Conservation (phyloP, 2,329 filamentous ascomycete species). For the Aspergillus novoparasiticus region DNA sequence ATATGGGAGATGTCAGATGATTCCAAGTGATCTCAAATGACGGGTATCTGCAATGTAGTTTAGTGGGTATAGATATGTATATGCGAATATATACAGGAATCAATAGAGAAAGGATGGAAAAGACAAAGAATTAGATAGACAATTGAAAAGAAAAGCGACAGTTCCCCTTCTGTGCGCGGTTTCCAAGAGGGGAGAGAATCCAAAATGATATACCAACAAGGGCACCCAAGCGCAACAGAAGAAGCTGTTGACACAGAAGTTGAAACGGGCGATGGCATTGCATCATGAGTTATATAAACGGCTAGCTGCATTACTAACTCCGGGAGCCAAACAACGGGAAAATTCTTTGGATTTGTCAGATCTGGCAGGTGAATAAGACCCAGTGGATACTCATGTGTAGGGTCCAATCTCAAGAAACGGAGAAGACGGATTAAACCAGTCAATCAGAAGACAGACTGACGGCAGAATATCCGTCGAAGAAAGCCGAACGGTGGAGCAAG, state of each 20-base stretch:
- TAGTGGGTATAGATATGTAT: constrained; percentile 4
- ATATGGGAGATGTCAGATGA: not conserved
- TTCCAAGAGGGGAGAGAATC: constrained; percentile 13
- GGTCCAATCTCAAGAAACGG: constrained; percentile 9
- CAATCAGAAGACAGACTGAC: constrained; percentile 11
- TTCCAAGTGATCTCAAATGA: not conserved
- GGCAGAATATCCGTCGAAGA: constrained; percentile 9
- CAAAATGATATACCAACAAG: constrained; percentile 1
- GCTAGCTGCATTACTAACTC: constrained; percentile 15
- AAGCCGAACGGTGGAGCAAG: constrained; percentile 8
- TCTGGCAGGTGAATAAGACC: not conserved
- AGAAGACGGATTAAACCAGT: constrained; percentile 16
- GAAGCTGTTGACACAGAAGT: not conserved
- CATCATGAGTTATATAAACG: constrained; percentile 16
- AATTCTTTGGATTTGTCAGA: constrained; percentile 20
- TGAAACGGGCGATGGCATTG: constrained; percentile 6
- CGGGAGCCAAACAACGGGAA: constrained; percentile 6
- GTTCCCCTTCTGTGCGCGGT: not conserved
- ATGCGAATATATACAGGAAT: constrained; percentile 11
- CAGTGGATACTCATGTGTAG: constrained; percentile 7
- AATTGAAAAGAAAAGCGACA: not conserved
- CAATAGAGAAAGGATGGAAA: not conserved
- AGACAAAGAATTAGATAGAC: not conserved
- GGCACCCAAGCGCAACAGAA: constrained; percentile 1
- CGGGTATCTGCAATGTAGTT: constrained; percentile 6